Conservation (phyloP, 345 rosid genomes). For the Euclidium syriacum region DNA sequence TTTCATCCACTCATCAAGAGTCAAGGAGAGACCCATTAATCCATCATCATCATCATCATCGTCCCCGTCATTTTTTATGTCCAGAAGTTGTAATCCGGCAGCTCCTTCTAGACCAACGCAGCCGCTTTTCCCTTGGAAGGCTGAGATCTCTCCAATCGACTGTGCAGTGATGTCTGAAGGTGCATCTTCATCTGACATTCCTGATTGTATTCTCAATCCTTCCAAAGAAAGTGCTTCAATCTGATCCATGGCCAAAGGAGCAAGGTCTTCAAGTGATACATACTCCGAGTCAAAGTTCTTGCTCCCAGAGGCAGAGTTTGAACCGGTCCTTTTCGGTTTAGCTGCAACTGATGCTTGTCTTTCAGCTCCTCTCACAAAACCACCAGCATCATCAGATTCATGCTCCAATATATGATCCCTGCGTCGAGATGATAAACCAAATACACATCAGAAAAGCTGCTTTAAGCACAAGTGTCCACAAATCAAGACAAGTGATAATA, state of each 20-base stretch:
- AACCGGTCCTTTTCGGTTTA: constrained; percentile 33
- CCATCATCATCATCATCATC: constrained; percentile 70
- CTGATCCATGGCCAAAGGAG: constrained; percentile 97
- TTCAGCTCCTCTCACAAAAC: constrained; percentile 32
- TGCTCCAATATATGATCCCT: constrained; percentile 45
- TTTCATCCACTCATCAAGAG: constrained; percentile 93
- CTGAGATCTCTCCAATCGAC: constrained; percentile 64
- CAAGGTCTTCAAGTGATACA: constrained; percentile 91
- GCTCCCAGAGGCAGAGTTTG: constrained; percentile 37
- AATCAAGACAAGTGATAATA: background rate
- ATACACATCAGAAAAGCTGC: constrained; percentile 18
- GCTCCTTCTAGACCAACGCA: constrained; percentile 65
- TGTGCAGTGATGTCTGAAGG: constrained; percentile 67
- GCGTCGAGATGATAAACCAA: constrained; percentile 28
- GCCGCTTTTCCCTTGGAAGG: constrained; percentile 66
- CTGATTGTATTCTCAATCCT: constrained; percentile 90
- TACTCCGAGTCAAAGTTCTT: constrained; percentile 53
- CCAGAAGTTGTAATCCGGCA: constrained; percentile 77
- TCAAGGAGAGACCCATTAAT: constrained; percentile 79
- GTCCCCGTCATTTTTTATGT: constrained; percentile 48
- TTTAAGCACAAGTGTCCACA: background rate
- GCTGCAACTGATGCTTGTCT: constrained; percentile 34
- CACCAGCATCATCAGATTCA: constrained; percentile 34
- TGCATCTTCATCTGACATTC: constrained; percentile 71
- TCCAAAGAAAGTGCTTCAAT: constrained; percentile 94